These are phyloP conservation scores for Gossypium laxum DNA, from an alignment of 441 rosid genomes.

Conservation along the genomic window DNA sequence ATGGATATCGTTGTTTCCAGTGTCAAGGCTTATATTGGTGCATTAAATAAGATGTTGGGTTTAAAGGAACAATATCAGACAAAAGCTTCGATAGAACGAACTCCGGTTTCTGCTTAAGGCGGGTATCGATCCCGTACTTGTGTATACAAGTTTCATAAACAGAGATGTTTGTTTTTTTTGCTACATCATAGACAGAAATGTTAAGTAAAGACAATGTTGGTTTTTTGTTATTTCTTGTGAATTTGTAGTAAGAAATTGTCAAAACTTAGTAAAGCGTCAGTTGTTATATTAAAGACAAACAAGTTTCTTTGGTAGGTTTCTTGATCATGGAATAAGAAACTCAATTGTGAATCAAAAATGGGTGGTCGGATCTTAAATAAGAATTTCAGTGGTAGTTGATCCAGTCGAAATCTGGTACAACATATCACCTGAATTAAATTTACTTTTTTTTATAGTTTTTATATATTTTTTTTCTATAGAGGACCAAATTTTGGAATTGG, in stretches of 20 bases:
- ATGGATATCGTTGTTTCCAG: conserved; percentile 90
- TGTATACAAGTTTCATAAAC: not conserved
- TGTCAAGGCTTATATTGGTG: conserved; percentile 80
- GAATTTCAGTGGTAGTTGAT: no score
- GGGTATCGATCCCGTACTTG: not conserved
- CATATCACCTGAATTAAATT: no score
- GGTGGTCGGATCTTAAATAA: no score
- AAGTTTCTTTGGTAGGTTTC: not conserved
- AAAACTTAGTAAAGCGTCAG: not conserved
- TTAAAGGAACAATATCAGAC: conserved; percentile 30
- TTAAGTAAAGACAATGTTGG: not conserved
- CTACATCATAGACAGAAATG: not conserved
- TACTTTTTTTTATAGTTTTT: no score
- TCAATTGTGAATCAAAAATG: no score
- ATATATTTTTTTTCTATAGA: no score
- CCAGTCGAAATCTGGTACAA: no score
- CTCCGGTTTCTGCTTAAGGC: conserved; percentile 34
- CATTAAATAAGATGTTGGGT: conserved; percentile 76
- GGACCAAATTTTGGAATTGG: no score
- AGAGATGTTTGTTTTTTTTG: not conserved
- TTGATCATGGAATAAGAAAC: not conserved
- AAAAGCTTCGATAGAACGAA: conserved; percentile 23
- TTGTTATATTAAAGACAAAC: not conserved
- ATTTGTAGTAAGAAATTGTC: not conserved
- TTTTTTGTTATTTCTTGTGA: not conserved